Evolutionary conservation across 192 early-diverging fungal genomes (phyloP).

Genomic region (Mortierella hygrophila): DNA sequence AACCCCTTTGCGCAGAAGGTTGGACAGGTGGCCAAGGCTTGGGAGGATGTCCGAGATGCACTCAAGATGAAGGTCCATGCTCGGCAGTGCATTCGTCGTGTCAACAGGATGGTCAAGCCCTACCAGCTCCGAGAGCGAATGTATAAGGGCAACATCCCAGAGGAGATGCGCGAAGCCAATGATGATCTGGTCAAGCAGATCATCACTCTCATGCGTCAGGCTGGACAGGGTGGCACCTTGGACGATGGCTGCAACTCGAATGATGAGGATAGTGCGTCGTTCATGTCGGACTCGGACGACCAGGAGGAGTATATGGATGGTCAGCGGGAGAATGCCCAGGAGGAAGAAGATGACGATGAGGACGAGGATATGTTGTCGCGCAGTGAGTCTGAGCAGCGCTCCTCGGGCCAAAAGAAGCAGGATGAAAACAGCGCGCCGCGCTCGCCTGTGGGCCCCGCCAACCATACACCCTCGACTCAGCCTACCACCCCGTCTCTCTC

Average conservation of each 20-base stretch:
- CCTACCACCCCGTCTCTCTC: conserved; percentile 20
- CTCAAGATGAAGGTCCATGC: conserved; percentile 55
- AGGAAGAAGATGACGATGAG: conserved; percentile 43
- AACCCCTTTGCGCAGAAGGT: conserved; percentile 54
- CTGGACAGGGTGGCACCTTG: conserved; percentile 27
- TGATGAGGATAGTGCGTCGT: conserved; percentile 33
- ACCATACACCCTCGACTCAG: conserved; percentile 18
- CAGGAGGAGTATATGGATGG: conserved; percentile 44
- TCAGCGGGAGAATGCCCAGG: conserved; percentile 6
- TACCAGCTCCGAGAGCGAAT: conserved; percentile 50
- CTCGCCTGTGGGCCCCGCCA: conserved; percentile 9
- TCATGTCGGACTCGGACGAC: conserved; percentile 44
- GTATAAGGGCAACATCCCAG: conserved; percentile 49
- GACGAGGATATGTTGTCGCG: conserved; percentile 36
- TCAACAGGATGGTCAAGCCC: conserved; percentile 54
- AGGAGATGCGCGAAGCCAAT: conserved; percentile 47
- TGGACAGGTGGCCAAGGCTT: conserved; percentile 52
- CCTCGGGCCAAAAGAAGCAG: not conserved
- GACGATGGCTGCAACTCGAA: conserved; percentile 40
- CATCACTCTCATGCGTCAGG: conserved; percentile 35
- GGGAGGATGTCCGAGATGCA: conserved; percentile 54
- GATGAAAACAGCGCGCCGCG: not conserved
- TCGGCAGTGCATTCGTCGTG: conserved; percentile 47
- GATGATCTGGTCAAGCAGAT: conserved; percentile 49
- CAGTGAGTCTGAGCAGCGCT: conserved; percentile 34